Base-by-base conservation (phyloP, 2,329 filamentous ascomycete species). In the Neoascochyta sp. region DNA sequence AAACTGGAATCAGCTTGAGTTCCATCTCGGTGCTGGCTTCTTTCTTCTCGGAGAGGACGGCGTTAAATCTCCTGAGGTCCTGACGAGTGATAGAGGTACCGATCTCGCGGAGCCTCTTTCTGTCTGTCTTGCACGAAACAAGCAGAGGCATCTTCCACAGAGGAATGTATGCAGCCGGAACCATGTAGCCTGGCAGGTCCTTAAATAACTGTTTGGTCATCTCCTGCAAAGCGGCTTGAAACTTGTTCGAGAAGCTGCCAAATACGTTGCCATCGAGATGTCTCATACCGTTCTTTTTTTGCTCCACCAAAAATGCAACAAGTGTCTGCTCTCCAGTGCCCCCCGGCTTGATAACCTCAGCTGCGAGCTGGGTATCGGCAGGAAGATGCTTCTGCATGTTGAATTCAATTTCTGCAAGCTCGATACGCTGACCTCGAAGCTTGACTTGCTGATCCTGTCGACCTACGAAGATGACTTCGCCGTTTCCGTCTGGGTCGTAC, bases 401-500 rank as follows among this genome's bases (percentile, higher is more conserved):
- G 43, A 54, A 58, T 31, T 64, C 60, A 20, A 64, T 63, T 31
- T 64, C 60, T 5, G 57, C 52, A 6, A 63, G 47, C 35, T 64
- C 60, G 14, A 64, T 60, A 16, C 60, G 57, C 26, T 64, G 60
- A n/a, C 60, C 60, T 7, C 57, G 67, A 15, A 70, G 57, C 27
- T 64, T 63, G 34, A 64, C 57, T 45, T 63, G 59, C 30, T 60
- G 58, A 26, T 64, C 60, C 16, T 56, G 52, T 3, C 60, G 54
- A 12, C 60, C 59, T 7, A 61, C 54, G 24, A 62, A 63, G 10
- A 59, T 53, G 17, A 60, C 47, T 26, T 57, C 56, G 11, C 60
- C 60, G 16, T 54, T 39, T 7, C 53, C 49, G 18, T 62, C 59
- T 0, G 72, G 55, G 3, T 76, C 73, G 34, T 94, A 75, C 3